Conservation (phyloP, 768 basidiomycete species). For the Podaxis pistillaris region DNA sequence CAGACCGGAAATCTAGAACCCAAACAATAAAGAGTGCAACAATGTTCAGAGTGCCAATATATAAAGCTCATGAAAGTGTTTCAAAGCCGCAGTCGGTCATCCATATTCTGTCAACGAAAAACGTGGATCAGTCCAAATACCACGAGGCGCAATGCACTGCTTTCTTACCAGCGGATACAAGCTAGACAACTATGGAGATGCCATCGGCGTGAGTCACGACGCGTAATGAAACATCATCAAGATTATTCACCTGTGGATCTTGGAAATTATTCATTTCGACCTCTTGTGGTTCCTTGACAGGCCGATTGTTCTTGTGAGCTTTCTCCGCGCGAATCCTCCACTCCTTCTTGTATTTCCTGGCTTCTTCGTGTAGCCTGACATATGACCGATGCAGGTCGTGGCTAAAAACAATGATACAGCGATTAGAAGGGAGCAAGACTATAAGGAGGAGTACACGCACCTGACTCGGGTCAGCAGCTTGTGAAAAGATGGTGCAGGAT, state of each 20-base stretch:
- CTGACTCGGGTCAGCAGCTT: slow-evolving; percentile 30
- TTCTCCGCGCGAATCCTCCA: slow-evolving; percentile 19
- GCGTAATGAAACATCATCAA: slow-evolving; percentile 3
- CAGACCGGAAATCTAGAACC: neutral
- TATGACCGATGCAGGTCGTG: slow-evolving; percentile 32
- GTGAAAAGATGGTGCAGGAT: slow-evolving; percentile 29
- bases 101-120: neutral
- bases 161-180: slow-evolving; percentile 13
- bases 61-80: neutral
- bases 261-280: slow-evolving; percentile 39
- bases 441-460: slow-evolving; percentile 17
- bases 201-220: neutral
- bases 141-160: neutral
- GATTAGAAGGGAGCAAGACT: neutral
- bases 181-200: slow-evolving; percentile 10
- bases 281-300: neutral
- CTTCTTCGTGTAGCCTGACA: slow-evolving; percentile 25
- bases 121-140: neutral
- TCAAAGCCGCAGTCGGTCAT: neutral
- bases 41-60: neutral
- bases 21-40: neutral
- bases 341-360: slow-evolving; percentile 25
- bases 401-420: slow-evolving; percentile 15
- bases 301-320: slow-evolving; percentile 18
- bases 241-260: slow-evolving; percentile 31